These are phyloP conservation scores for Lizonia empirigonia DNA, from an alignment of 2,329 filamentous ascomycete species.

Conservation along the genomic window DNA sequence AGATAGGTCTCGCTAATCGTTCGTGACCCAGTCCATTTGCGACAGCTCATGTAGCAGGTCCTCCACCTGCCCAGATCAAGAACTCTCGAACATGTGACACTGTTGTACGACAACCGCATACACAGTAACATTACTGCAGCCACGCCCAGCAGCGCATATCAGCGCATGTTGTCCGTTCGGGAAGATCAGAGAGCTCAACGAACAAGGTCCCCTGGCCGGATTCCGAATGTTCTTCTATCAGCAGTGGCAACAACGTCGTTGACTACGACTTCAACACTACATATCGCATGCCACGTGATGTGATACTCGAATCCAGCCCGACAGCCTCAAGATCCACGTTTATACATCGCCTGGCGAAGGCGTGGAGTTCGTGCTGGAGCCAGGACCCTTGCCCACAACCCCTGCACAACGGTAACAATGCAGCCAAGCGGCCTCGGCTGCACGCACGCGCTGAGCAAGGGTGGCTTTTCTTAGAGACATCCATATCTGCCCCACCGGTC, in stretches of 20 bases:
- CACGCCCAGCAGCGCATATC: constrained; percentile 1
- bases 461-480: constrained; percentile 22
- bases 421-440: constrained; percentile 14
- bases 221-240: background rate
- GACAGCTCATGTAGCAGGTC: background rate
- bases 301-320: too few relatives aligned
- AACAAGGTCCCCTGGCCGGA: constrained; percentile 1
- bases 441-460: constrained; percentile 2
- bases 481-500: constrained; percentile 9
- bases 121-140: background rate
- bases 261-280: too few relatives aligned
- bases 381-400: background rate
- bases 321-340: background rate
- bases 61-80: constrained; percentile 1
- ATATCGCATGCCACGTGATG: too few relatives aligned
- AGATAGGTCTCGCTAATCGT: constrained; percentile 3
- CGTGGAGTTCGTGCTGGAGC: background rate
- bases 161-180: constrained; percentile 1
- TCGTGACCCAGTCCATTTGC: background rate
- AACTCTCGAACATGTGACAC: background rate
- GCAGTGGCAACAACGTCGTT: background rate
- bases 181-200: background rate
- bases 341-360: too few relatives aligned
- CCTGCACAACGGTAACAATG: constrained; percentile 14
- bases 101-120: background rate